Evolutionary conservation across 441 rosid species (phyloP).

Genomic region (Syzygium syzygioides): DNA sequence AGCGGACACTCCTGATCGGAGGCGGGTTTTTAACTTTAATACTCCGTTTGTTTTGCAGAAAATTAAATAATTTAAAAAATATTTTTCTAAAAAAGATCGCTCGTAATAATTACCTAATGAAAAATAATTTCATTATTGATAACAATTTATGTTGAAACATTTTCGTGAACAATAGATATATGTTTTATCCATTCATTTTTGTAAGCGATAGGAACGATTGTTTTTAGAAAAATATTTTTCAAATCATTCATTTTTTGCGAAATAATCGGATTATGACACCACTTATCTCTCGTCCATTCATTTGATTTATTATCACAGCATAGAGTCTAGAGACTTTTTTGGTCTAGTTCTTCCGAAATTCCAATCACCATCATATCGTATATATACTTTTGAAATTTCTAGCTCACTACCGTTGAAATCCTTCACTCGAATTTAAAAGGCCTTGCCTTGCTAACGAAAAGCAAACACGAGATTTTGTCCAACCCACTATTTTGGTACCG

Average conservation of each 20-base stretch:
- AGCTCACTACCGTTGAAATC: not conserved
- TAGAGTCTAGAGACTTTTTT: not conserved
- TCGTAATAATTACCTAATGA: not conserved
- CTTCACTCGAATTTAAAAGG: not conserved
- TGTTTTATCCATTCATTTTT: too few relatives aligned
- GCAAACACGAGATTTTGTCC: not conserved
- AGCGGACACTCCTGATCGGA: not conserved
- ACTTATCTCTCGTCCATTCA: not conserved
- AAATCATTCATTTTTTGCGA: too few relatives aligned
- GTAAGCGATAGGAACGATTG: not conserved
- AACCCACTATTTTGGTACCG: not conserved
- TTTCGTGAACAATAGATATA: too few relatives aligned
- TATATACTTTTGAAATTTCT: not conserved
- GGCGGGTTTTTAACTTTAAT: too few relatives aligned
- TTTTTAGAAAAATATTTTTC: not conserved
- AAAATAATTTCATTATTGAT: too few relatives aligned
- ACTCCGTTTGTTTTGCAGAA: fast-evolving
- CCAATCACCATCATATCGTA: not conserved
- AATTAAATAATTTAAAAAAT: too few relatives aligned
- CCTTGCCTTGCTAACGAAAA: not conserved
- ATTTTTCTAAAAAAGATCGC: too few relatives aligned
- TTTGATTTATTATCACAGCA: not conserved
- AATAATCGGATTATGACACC: not conserved
- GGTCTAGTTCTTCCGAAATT: not conserved
- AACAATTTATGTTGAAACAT: not conserved